Conservation (phyloP, 495 filamentous ascomycete species). For the Penicillium odoratum region DNA sequence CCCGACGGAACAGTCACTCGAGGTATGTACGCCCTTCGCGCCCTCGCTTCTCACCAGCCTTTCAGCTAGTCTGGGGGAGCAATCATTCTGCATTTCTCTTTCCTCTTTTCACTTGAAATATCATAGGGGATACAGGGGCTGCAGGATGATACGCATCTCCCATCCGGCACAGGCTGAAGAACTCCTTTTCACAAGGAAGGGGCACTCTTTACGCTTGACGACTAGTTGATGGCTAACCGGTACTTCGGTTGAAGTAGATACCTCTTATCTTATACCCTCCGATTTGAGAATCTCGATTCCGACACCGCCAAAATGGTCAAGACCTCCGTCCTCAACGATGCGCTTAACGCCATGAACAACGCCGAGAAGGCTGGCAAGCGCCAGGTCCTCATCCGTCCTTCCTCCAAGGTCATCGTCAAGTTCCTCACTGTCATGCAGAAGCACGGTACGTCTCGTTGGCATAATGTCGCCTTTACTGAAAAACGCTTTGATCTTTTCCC, state of each 20-base stretch:
- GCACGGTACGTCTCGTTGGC: conserved; percentile 74
- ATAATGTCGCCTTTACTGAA: not conserved
- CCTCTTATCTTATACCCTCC: conserved; percentile 61
- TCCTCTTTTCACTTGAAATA: not conserved
- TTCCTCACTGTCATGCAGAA: conserved; percentile 98
- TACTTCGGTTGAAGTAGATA: conserved; percentile 58
- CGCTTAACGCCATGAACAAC: conserved; percentile 99
- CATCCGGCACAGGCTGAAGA: conserved; percentile 84
- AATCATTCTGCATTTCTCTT: conserved; percentile 35
- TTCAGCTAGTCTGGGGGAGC: conserved; percentile 52
- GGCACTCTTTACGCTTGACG: conserved; percentile 92
- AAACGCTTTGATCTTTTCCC: conserved; percentile 11
- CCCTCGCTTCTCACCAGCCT: conserved; percentile 36
- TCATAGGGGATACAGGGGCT: not conserved
- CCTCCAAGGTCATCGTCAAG: conserved; percentile 99
- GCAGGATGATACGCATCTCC: conserved; percentile 71
- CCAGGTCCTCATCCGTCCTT: conserved; percentile 93
- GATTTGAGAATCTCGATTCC: conserved; percentile 84
- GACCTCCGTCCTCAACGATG: conserved; percentile 98
- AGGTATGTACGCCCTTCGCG: conserved; percentile 44
- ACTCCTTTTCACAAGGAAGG: conserved; percentile 68
- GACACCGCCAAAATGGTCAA: conserved; percentile 86
- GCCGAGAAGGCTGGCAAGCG: conserved; percentile 99
- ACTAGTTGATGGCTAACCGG: conserved; percentile 78
- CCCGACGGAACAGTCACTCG: conserved; percentile 35